A percentile compares a stretch with the other conserved stretches of the same genome.
These are phyloP conservation scores for Fagopyrum homotropicum DNA, from an alignment of 148 eudicot genomes.

Conservation along the genomic window DNA sequence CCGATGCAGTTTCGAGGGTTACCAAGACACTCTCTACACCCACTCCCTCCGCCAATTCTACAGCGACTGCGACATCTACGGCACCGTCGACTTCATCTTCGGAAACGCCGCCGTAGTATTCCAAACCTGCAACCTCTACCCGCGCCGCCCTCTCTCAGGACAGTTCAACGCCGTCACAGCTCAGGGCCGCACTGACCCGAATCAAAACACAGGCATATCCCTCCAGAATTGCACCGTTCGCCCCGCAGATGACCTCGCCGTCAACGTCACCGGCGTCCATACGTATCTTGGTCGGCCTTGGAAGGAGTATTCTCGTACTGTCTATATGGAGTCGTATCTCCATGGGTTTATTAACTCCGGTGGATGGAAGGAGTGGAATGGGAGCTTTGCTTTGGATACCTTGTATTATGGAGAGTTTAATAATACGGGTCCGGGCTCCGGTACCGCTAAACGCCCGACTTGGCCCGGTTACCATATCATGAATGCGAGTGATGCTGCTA, in stretches of 20 bases:
- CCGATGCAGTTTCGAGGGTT: conserved; percentile 3
- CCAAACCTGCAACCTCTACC: conserved; percentile 28
- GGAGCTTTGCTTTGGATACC: conserved; percentile 27
- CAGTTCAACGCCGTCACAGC: conserved; percentile 28
- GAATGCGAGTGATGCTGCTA: conserved; percentile 1
- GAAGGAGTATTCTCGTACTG: conserved; percentile 31
- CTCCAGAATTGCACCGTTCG: conserved; percentile 23
- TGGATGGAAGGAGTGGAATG: conserved; percentile 36
- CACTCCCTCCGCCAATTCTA: no score
- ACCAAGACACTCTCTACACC: conserved; percentile 19
- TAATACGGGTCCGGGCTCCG: conserved; percentile 22
- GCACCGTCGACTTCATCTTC: no score
- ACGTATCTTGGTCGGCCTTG: conserved; percentile 40
- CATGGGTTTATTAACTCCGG: conserved; percentile 22
- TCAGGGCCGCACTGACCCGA: conserved; percentile 33
- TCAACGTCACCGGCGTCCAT: conserved; percentile 1
- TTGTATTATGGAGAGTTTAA: conserved; percentile 25
- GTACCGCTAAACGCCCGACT: conserved; percentile 18
- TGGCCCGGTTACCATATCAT: conserved; percentile 37
- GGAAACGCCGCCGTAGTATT: conserved; percentile 16
- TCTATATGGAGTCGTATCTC: conserved; percentile 26
- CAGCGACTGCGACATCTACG: no score
- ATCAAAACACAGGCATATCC: conserved; percentile 28
- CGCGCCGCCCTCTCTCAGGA: conserved; percentile 16
- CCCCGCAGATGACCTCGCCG: conserved; percentile 20